A percentile compares a stretch with the other conserved stretches of the same genome.
Conservation (phyloP, 2,329 filamentous ascomycete species). For the Arthrocladium fulminans region DNA sequence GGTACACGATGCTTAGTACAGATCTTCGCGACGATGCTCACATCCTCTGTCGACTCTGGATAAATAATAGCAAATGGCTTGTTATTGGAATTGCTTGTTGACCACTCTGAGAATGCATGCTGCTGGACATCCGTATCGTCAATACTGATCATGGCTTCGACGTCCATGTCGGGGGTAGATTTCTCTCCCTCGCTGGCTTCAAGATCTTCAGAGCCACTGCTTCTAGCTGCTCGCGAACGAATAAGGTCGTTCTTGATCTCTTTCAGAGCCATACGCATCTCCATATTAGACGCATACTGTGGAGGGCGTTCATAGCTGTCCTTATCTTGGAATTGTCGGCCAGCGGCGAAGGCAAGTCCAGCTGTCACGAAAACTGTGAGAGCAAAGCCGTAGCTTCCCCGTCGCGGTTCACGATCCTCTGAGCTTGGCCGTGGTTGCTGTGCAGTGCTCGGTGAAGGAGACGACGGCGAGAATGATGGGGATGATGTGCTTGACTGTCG, state of each 20-base stretch:
- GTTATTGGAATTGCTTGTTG: constrained; percentile 55
- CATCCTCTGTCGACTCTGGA: constrained; percentile 55
- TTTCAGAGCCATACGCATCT: neutral
- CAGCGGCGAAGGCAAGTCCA: neutral
- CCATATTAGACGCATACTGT: neutral
- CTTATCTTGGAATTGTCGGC: neutral
- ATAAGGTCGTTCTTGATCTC: neutral
- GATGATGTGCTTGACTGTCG: neutral
- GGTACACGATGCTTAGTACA: constrained; percentile 74
- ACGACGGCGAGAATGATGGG: no score
- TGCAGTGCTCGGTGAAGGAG: no score
- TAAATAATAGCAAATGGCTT: constrained; percentile 58
- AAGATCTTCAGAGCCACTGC: no score
- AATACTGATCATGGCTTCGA: constrained; percentile 52
- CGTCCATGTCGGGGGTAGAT: no score
- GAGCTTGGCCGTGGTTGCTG: no score
- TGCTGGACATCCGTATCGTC: constrained; percentile 55
- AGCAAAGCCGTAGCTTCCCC: no score
- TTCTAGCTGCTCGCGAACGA: neutral
- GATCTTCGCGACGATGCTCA: constrained; percentile 56
- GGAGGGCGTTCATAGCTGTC: neutral
- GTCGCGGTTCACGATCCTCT: no score
- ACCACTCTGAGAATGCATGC: constrained; percentile 65
- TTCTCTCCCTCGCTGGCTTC: no score
- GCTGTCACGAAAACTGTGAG: neutral